Base-by-base conservation (phyloP, 2,329 filamentous ascomycete species). In the Arthrobotrys musiformis region DNA sequence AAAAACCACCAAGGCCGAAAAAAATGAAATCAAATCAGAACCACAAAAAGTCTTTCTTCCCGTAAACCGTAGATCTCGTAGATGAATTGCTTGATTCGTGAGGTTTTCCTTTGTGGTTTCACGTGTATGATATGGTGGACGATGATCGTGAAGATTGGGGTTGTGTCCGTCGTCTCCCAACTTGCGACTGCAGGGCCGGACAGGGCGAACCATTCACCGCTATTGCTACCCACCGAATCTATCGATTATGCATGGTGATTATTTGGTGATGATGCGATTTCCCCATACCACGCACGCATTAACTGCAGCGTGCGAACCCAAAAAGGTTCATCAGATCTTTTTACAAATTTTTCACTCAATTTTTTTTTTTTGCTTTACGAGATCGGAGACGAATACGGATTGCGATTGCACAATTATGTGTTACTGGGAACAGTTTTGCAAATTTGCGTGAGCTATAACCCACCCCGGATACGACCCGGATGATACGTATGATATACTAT, bases 51-150 rank as follows among this genome's bases (percentile, higher is more conserved):
- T 22, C 22, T 30, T 26, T 17, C 60, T 56, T 64, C 69, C 35
- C 2, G 33, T 37, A 3, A 66, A 63, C 50, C 56, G 64, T 46
- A 69, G 72, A 76, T 76, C 64, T 60, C 61, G 72, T 67, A 70
- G 58, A 76, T 76, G 64, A 76, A 70, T 69, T 68, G 28, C 56
- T 62, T 19, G 8, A 60, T 70, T 56, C 63, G 61, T 63, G 54
- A 52, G 50, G 17, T 24, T 58, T 63, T 9, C n/a, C 40, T 61
- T 64, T 19, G 7, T 73, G n/a, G 69, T 73, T 66, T 61, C 61
- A 60, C 17, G 11, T 58, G 52, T 37, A 58, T 58, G 50, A n/a
- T 15, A 15, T n/a, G 11, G 11, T 42, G 37, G 11, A 6, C 13
- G 40, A 33, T 33, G n/a, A 19, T 40, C n/a, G n/a, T n/a, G n/a